Base-by-base conservation (phyloP, 208 protist species). In the Crithidia brevicula region DNA sequence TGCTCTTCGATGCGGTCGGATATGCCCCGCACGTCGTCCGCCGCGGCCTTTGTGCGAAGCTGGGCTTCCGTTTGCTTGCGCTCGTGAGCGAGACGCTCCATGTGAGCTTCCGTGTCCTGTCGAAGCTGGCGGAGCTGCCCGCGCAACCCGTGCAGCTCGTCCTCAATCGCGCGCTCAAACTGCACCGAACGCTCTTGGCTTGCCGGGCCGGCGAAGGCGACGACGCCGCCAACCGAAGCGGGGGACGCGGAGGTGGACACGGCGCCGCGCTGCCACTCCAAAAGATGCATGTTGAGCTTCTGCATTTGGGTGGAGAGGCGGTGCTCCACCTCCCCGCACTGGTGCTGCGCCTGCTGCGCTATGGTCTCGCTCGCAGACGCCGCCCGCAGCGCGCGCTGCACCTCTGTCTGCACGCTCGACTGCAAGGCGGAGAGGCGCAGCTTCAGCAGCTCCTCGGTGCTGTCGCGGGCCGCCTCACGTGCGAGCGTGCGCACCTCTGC, bases 401-500 rank as follows among this genome's bases (percentile, higher is more conserved):
- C 51, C 47, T 91, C 83, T 0, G 71, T 53, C 46, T 80, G 79
- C 34, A 85, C 76, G 50, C 77, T 81, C 3, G 67, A 74, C 58
- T 93, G 75, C 53, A 86, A 28, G 7, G 79, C 79, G 18, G 72
- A 57, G 57, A 93, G 52, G 4, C 83, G 84, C 43, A 88, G 54
- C 42, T 80, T 76, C 45, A 96, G 61, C 36, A 92, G 56, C 13
- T 87, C 86, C 57, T 92, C 87, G 5, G 77, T 74, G 47, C 74
- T 76, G n/a, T 81, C 81, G 22, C 85, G 73, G 10, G 91, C 87
- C 25, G 82, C 80, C 45, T 96, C 87, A 9, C 91, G 81, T 0
- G 91, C 91, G 9, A 91, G 49, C 31, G 79, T 71, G 47, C 91
- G 91, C 63, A 93, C 76, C 13, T 78, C 77, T 67, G 92, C 84